Base-by-base conservation (phyloP, 768 basidiomycete genomes). In the Mycena belliarum region DNA sequence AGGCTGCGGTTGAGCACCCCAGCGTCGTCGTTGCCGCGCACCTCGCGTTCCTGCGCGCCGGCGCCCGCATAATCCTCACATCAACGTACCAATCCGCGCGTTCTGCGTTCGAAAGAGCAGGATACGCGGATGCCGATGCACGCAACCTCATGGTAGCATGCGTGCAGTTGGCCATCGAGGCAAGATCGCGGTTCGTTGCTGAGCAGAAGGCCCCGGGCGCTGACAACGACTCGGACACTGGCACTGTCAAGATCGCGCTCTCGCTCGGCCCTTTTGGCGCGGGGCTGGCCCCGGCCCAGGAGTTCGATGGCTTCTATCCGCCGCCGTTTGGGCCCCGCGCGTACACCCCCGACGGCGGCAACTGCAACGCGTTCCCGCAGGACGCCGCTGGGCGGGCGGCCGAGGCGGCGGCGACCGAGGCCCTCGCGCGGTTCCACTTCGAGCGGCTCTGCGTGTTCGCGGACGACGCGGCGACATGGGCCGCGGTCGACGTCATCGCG, bases 181-280 rank as follows among this genome's bases (percentile, higher is more conserved):
- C 86, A 0, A 73, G 75, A 40, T 44, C 55, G 4, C 61, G 68
- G 4, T 83, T 73, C 59, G 53, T 70, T 49, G 54, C 32, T n/a
- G 49, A 48, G 23, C 28, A 25, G 2, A n/a, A n/a, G n/a, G n/a
- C n/a, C n/a, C 70, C 69, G 59, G 37, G 64, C 65, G 49, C 51
- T n/a, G n/a, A n/a, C 8, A 8, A 45, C 46, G 49, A 63, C 49
- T 41, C 37, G 49, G 69, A 70, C 46, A 42, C 24, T 8, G 24
- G 6, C 25, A 14, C 15, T 18, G 66, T 80, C 61, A 76, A 72
- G 25, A 78, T 93, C 33, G 87, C 82, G 3, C 76, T 94, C 6
- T 91, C 88, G 6, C 71, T 92, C 26, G 91, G 91, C 18, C 85
- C 89, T 0, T 91, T 82, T 64, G 90, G 91, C 35, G 86, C 88